Evolutionary conservation across 2,329 filamentous ascomycete genomes (phyloP).

Genomic region (Penicillium crustosum): DNA sequence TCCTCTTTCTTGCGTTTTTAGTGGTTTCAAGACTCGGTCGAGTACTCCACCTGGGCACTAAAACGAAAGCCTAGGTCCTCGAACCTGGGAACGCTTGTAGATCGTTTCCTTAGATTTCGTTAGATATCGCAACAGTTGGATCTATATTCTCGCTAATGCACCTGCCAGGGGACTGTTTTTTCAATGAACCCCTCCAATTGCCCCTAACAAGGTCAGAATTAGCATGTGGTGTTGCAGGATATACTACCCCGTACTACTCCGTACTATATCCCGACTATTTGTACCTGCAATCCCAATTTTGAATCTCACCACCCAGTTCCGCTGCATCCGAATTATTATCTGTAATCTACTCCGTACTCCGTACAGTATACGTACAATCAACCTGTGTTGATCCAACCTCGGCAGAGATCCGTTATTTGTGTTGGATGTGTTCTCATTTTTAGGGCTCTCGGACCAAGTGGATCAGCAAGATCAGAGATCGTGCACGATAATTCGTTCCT

Average conservation of each 20-base stretch:
- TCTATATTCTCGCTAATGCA: conserved; percentile 9
- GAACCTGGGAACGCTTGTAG: background rate
- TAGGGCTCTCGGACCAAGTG: conserved; percentile 5
- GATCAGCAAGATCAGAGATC: conserved; percentile 1
- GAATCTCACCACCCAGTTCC: background rate
- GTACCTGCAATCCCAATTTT: background rate
- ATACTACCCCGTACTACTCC: too few relatives aligned
- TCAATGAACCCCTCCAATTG: background rate
- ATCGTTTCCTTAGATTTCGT: background rate
- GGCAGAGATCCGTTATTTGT: background rate
- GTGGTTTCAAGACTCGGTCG: background rate
- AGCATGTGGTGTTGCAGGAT: background rate
- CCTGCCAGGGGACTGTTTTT: conserved; percentile 3
- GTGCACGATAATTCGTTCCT: background rate
- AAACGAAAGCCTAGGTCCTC: background rate
- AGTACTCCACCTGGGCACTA: conserved; percentile 1
- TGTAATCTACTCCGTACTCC: too few relatives aligned
- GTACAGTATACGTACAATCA: background rate
- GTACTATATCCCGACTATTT: background rate
- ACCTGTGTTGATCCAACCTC: background rate
- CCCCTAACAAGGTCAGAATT: background rate
- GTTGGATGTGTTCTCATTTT: conserved; percentile 4
- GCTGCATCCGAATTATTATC: background rate
- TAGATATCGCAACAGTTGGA: background rate
- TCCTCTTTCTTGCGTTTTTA: background rate